Conservation (phyloP, 371 early-diverging fungal genomes). For the Mortierella sp. region DNA sequence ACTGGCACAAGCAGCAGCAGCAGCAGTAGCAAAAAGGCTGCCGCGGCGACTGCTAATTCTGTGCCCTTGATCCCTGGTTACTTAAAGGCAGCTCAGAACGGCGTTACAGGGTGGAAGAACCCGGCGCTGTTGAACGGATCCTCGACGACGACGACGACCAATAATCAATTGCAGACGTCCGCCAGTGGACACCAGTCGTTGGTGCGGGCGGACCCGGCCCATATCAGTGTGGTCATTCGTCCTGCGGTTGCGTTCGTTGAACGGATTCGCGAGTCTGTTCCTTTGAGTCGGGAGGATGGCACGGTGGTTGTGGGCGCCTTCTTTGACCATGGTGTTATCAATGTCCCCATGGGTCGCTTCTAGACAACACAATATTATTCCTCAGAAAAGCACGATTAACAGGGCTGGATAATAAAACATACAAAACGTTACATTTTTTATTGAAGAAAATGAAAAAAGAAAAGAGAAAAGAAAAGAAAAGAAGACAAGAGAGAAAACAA, state of each 20-base stretch:
- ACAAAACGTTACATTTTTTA: neutral
- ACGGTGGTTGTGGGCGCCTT: conserved; percentile 57
- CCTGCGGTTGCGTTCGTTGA: conserved; percentile 56
- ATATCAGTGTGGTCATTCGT: conserved; percentile 51
- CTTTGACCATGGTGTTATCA: conserved; percentile 56
- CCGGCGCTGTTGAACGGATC: neutral
- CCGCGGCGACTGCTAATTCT: conserved; percentile 43
- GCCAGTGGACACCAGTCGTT: conserved; percentile 53
- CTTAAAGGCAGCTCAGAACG: conserved; percentile 45
- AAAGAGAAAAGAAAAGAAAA: neutral
- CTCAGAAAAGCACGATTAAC: neutral
- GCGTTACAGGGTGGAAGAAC: conserved; percentile 35
- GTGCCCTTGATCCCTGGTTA: conserved; percentile 53
- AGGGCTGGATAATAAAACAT: neutral
- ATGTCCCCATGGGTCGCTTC: conserved; percentile 53
- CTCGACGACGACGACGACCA: conserved; percentile 13
- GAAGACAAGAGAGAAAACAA: neutral
- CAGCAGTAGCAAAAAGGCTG: conserved; percentile 24
- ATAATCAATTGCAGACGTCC: conserved; percentile 34
- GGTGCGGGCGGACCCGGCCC: conserved; percentile 46
- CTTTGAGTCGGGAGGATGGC: conserved; percentile 54
- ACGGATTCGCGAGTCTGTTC: conserved; percentile 41
- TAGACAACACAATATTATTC: neutral
- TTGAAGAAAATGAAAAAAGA: neutral
- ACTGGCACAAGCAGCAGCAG: conserved; percentile 6